These are phyloP conservation scores for Trametes coccinea DNA, from an alignment of 768 basidiomycete species.

Conservation along the genomic window DNA sequence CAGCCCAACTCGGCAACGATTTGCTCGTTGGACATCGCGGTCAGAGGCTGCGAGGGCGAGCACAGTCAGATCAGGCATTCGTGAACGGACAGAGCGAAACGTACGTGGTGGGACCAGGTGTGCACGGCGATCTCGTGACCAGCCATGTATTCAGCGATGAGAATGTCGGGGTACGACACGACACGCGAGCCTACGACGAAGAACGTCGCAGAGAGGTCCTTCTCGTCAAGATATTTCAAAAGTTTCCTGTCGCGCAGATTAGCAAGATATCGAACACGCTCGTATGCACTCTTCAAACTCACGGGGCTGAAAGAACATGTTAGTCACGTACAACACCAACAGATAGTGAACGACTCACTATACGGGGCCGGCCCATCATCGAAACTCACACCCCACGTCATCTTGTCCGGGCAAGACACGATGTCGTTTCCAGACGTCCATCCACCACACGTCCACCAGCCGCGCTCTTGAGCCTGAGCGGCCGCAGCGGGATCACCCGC, in stretches of 20 bases:
- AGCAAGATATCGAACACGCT: background rate
- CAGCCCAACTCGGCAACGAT: slow-evolving; percentile 94
- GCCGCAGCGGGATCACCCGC: slow-evolving; percentile 55
- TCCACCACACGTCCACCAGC: slow-evolving; percentile 93
- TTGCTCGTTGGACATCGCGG: slow-evolving; percentile 73
- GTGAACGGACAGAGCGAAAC: slow-evolving; percentile 10
- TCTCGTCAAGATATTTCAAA: slow-evolving; percentile 66
- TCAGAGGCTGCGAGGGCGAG: slow-evolving; percentile 48
- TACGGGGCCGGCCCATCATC: slow-evolving; percentile 88
- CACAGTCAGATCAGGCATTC: slow-evolving; percentile 15
- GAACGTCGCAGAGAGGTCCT: slow-evolving; percentile 79
- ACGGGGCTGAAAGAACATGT: slow-evolving; percentile 47
- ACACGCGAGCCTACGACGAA: slow-evolving; percentile 89
- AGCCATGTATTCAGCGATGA: slow-evolving; percentile 78
- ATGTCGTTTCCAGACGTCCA: slow-evolving; percentile 61
- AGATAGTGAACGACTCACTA: slow-evolving; percentile 50
- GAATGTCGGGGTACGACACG: slow-evolving; percentile 70
- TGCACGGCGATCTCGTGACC: slow-evolving; percentile 84
- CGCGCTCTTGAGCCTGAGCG: slow-evolving; percentile 57
- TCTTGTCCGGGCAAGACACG: slow-evolving; percentile 62
- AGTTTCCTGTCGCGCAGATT: slow-evolving; percentile 47
- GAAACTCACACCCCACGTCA: slow-evolving; percentile 80
- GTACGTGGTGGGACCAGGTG: slow-evolving; percentile 85
- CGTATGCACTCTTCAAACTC: slow-evolving; percentile 26
- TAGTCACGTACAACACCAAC: background rate